phyloP scores from a whole-genome alignment of 2,329 filamentous ascomycete species.

The Exophiala viscosa region DNA sequence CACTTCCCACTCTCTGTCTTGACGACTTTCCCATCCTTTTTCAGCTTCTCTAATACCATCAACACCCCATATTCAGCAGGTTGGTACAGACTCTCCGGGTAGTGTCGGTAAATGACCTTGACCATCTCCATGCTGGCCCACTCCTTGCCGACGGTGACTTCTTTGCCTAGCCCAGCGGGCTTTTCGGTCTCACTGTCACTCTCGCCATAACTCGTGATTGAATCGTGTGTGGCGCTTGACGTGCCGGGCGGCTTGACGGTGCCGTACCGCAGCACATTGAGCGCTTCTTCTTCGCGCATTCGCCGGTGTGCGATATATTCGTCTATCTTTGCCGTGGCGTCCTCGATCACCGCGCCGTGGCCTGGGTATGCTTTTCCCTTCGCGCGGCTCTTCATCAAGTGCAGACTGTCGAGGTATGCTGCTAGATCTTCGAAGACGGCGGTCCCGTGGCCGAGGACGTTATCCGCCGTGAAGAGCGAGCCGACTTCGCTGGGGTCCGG shows the following conservation, averaged over 20 bases:
- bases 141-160: conserved; percentile 31
- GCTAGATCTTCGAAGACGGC: conserved; percentile 76
- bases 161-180: conserved; percentile 26
- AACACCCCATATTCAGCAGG: conserved; percentile 73
- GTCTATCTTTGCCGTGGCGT: conserved; percentile 66
- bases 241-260: conserved; percentile 24
- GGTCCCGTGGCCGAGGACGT: conserved; percentile 81
- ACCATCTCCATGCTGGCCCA: conserved; percentile 80
- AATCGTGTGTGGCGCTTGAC: conserved; percentile 24
- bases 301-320: conserved; percentile 83
- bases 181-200: conserved; percentile 31
- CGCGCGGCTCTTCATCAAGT: conserved; percentile 54
- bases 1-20: conserved; percentile 25
- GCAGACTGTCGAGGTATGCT: conserved; percentile 65
- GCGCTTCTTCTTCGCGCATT: conserved; percentile 73
- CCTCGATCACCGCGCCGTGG: conserved; percentile 74
- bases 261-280: conserved; percentile 57
- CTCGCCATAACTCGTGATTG: conserved; percentile 20
- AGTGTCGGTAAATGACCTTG: conserved; percentile 77
- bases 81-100: conserved; percentile 69
- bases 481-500: conserved; percentile 56
- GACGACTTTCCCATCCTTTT: conserved; percentile 65
- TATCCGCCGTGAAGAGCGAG: conserved; percentile 84
- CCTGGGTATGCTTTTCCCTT: conserved; percentile 76
- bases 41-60: conserved; percentile 76